Percentiles rank a stretch among this genome's conserved stretches.
Evolutionary conservation across 148 eudicot genomes (phyloP).

Genomic region (Cornus controversa): DNA sequence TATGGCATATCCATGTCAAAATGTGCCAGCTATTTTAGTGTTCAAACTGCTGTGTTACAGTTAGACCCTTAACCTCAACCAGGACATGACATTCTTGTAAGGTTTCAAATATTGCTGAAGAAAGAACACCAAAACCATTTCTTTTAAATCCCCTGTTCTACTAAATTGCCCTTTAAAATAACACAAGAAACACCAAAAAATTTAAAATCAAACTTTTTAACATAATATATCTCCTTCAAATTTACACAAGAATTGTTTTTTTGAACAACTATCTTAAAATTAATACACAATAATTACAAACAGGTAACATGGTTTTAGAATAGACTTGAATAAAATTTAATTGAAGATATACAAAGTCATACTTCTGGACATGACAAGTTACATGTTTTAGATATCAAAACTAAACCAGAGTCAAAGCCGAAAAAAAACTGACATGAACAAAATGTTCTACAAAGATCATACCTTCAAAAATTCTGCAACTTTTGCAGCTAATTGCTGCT

Average conservation of each 20-base stretch:
- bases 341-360: background rate
- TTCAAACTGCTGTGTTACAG: background rate
- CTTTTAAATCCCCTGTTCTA: background rate
- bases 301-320: background rate
- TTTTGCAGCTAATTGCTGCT: constrained; percentile 81
- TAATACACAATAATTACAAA: too few species aligned
- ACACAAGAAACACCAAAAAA: background rate
- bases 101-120: background rate
- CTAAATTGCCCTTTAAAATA: background rate
- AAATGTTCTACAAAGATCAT: constrained; percentile 16
- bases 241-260: too few species aligned
- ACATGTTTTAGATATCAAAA: background rate
- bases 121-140: too few species aligned
- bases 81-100: background rate
- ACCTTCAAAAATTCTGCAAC: constrained; percentile 94
- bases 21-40: background rate
- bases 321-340: too few species aligned
- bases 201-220: too few species aligned
- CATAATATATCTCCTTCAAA: background rate
- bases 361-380: too few species aligned
- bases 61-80: background rate
- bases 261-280: background rate
- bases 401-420: background rate
- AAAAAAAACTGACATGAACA: background rate
- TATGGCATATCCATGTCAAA: background rate